A percentile compares a stretch with the other conserved stretches of the same genome.
Evolutionary conservation across 345 rosid species (phyloP).

Genomic region (Gossypium rotundifolium): DNA sequence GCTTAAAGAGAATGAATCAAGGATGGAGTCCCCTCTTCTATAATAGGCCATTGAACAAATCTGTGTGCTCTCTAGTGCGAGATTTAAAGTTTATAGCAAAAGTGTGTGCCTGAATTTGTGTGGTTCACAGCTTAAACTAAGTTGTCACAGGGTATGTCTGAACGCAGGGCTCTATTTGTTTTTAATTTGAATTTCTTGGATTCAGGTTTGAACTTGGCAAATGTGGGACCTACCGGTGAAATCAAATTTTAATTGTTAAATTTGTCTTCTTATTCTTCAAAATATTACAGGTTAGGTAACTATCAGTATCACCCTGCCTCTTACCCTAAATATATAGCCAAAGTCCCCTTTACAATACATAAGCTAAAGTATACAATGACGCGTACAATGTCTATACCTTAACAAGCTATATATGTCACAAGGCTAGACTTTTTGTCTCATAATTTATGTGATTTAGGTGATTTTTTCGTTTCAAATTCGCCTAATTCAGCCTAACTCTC

Average conservation of each 20-base stretch:
- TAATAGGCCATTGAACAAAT: slow-evolving; percentile 24
- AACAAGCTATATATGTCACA: not conserved
- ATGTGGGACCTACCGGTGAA: not conserved
- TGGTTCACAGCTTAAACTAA: not conserved
- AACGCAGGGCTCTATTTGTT: not conserved
- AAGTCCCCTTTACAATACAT: not conserved
- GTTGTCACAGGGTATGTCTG: not conserved
- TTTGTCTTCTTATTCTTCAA: not conserved
- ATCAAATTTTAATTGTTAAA: not conserved
- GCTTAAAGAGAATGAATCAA: slow-evolving; percentile 55
- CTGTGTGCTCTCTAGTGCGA: not conserved
- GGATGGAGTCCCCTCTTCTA: slow-evolving; percentile 45
- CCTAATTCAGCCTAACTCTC: rapidly evolving
- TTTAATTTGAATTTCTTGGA: not conserved
- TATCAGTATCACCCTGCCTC: not conserved
- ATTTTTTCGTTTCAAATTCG: rapidly evolving
- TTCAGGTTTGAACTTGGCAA: not conserved
- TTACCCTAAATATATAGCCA: not conserved
- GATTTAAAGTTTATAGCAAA: slow-evolving; percentile 6
- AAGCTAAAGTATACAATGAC: not conserved
- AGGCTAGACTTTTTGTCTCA: too few species aligned
- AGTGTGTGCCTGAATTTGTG: not conserved
- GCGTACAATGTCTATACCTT: too few species aligned
- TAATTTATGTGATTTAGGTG: rapidly evolving
- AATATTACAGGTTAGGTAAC: not conserved